Percentiles rank a stretch among this genome's conserved stretches.
These are phyloP conservation scores for Setomelanomma holmii DNA, from an alignment of 2,329 filamentous ascomycete species.

Conservation along the genomic window DNA sequence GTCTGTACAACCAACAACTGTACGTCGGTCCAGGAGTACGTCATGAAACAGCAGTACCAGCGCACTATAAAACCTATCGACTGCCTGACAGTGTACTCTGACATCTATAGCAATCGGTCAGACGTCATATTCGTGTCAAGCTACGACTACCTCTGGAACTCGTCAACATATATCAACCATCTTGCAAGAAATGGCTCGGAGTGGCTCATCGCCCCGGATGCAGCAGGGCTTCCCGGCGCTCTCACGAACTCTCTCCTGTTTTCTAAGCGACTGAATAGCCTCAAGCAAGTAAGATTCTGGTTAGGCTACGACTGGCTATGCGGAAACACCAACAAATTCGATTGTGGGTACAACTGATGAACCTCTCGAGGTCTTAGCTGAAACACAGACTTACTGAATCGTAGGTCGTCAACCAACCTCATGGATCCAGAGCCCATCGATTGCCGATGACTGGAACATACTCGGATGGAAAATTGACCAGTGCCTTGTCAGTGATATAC, in stretches of 20 bases:
- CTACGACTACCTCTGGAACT: neutral
- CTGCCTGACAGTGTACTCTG: neutral
- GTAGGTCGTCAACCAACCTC: neutral
- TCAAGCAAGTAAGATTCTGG: neutral
- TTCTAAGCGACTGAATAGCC: neutral
- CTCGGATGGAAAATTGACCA: slow-evolving; percentile 1
- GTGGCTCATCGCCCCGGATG: neutral
- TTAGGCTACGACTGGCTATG: neutral
- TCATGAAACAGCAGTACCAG: neutral
- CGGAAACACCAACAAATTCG: neutral
- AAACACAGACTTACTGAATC: neutral
- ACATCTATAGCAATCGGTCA: neutral
- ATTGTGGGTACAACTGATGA: neutral
- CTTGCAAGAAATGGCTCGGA: neutral
- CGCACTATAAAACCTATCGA: neutral
- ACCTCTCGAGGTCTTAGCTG: neutral
- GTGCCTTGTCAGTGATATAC: neutral
- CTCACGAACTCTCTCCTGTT: neutral
- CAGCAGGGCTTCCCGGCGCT: neutral
- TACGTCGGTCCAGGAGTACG: neutral
- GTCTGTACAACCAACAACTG: neutral
- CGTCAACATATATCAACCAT: neutral
- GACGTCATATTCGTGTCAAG: neutral
- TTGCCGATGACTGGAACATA: slow-evolving; percentile 1
- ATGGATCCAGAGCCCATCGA: neutral